Evolutionary conservation across 2,329 filamentous ascomycete species (phyloP).

Genomic region (Acrocalymma vagum): DNA sequence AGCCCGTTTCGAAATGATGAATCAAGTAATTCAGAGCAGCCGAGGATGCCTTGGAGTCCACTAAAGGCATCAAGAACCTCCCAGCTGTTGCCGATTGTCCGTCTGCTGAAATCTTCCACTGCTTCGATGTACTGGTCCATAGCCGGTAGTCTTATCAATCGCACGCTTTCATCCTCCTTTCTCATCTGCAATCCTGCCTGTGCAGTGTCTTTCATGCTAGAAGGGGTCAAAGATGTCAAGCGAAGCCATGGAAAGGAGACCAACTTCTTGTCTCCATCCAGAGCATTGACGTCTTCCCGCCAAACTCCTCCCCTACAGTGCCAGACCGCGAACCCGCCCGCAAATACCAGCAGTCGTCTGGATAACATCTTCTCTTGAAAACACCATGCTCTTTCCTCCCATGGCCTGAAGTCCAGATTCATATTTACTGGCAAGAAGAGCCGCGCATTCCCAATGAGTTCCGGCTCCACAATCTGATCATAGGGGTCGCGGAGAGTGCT

Average conservation of each 20-base stretch:
- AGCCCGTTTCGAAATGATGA: conserved; percentile 1
- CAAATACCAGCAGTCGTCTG: conserved; percentile 1
- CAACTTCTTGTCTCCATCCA: background rate
- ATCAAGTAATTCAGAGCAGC: background rate
- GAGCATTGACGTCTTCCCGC: conserved; percentile 3
- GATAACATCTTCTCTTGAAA: conserved; percentile 7
- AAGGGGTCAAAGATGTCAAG: background rate
- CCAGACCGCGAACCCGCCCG: conserved; percentile 1
- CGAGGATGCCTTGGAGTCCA: background rate
- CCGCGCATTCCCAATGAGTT: background rate
- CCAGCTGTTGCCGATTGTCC: background rate
- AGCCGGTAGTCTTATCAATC: background rate
- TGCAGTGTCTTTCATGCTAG: background rate
- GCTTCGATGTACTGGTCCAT: conserved; percentile 1
- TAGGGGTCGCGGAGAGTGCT: background rate
- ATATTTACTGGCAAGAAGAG: conserved; percentile 1
- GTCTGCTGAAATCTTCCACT: conserved; percentile 1
- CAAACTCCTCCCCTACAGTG: conserved; percentile 1
- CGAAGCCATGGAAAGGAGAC: conserved; percentile 4
- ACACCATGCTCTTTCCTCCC: conserved; percentile 5
- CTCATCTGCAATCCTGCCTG: background rate
- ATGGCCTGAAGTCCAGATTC: conserved; percentile 1
- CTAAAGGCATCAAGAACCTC: conserved; percentile 3
- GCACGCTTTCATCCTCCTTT: background rate
- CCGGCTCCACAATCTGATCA: background rate